Evolutionary conservation across 495 filamentous ascomycete genomes (phyloP).

Genomic region (Podospora conica): DNA sequence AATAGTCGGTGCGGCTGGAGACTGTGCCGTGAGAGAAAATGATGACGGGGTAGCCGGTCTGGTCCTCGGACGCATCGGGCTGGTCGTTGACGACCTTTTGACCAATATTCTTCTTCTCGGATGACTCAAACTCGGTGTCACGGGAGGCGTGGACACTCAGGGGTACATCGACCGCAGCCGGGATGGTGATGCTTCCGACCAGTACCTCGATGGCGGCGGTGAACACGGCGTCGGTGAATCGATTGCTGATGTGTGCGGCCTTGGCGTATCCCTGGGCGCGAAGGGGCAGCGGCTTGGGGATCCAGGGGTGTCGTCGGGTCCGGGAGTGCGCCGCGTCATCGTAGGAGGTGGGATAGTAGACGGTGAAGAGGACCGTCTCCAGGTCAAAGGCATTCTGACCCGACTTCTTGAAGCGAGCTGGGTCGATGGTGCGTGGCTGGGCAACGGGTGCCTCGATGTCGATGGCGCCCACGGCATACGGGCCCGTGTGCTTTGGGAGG

Average conservation of each 20-base stretch:
- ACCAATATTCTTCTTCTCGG: conserved; percentile 11
- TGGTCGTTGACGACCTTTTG: conserved; percentile 17
- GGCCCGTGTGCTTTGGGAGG: conserved; percentile 43
- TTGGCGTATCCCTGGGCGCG: conserved; percentile 45
- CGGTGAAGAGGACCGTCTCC: conserved; percentile 43
- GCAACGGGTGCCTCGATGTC: conserved; percentile 42
- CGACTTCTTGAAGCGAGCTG: conserved; percentile 32
- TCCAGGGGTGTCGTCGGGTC: conserved; percentile 40
- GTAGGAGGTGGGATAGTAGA: conserved; percentile 42
- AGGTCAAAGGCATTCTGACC: conserved; percentile 38
- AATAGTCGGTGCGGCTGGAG: conserved; percentile 45
- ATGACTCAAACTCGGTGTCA: conserved; percentile 13
- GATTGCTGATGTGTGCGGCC: conserved; percentile 39
- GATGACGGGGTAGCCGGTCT: conserved; percentile 36
- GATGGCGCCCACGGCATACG: conserved; percentile 41
- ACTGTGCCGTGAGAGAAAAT: conserved; percentile 52
- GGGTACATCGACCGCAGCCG: conserved; percentile 38
- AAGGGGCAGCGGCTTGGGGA: conserved; percentile 43
- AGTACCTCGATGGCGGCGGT: conserved; percentile 29
- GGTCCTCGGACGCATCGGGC: neutral
- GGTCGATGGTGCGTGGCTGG: conserved; percentile 27
- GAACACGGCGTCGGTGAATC: conserved; percentile 33
- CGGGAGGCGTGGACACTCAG: conserved; percentile 27
- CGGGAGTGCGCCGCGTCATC: conserved; percentile 1
- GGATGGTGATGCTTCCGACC: conserved; percentile 39